Evolutionary conservation across 768 basidiomycete species (phyloP), one percentile per base, ranked within the genome.

Genomic region (Lactarius vividus): DNA sequence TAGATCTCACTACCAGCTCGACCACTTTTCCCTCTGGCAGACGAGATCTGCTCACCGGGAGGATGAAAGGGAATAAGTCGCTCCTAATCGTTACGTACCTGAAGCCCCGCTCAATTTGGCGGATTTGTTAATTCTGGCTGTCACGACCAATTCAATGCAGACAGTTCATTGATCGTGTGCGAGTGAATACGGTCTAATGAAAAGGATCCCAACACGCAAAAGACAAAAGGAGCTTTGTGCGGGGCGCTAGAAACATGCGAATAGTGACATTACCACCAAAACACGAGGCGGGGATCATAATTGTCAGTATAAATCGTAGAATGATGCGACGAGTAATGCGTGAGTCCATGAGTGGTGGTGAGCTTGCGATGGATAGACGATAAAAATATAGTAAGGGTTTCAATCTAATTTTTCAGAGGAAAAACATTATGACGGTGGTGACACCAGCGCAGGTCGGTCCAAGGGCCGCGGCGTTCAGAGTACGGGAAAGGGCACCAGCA

Each of bases 311-410:
- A 35, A 52, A 28, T 26, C 26, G 13, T 26, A 26, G 49, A 52
- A 26, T 52, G 49, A 26, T 20, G 33, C 31, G n/a, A 53, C 28
- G 31, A 42, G 29, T 11, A 59, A 20, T 53, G 37, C 35, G 33
- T 39, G 28, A 60, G 20, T 35, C 29, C 52, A 64, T 64, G 52
- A 60, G 39, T 33, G 4, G n/a, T 59, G 31, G 18, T 49, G 62
- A 16, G 23, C 15, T 29, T 15, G 15, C 29, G 29, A 16, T 20
- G 7, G n/a, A 29, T 20, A 9, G 31, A 33, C 31, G 16, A 55
- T 29, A 33, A 33, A 8, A 29, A 20, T 55, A 7, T 16, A 29
- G 54, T 18, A 29, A 55, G 26, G 46, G 49, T 26, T 31, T 29
- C 18, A 4, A 33, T 33, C 18, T 29, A 31, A 20, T 15, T 16